Base-by-base conservation (phyloP, 2,329 filamentous ascomycete genomes). In the Claviceps purpurea region DNA sequence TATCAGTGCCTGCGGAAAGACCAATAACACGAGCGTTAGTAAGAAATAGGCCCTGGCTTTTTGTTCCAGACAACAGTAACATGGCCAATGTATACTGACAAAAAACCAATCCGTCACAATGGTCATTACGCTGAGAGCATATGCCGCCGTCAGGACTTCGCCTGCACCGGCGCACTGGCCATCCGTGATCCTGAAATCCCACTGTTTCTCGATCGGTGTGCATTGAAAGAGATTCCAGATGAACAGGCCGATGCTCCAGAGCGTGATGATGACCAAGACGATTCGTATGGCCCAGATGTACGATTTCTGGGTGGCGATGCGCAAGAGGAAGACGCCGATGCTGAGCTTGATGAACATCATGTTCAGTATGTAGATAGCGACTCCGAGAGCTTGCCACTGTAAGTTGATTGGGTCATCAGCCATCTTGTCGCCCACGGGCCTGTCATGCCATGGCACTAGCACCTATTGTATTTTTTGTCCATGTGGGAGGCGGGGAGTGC, bases 341-440 rank as follows among this genome's bases (percentile, higher is more conserved):
- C 76, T 76, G 49, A 78, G 62, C 62, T 79, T 79, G 62, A 77
- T 72, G 54, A 79, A 72, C 68, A 77, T 72, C 75, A 79, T 79
- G 55, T 76, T 69, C 10, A 72, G 56, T 45, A 78, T 64, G 52
- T 78, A 78, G 2, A 70, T 71, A 6, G 69, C 72, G 1, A 74
- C 74, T 11, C 73, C 72, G 34, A 78, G 58, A 24, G 75, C 72
- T 65, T 78, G 75, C 64, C 70, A 77, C 69, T 76, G 24, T 24
- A 37, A 2, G 6, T 37, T 7, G n/a, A 24, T 10, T 38, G 18
- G n/a, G 18, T 22, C 13, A 8, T 55, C 43, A 50, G 53, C 30
- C 34, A 40, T 37, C 20, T 43, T 13, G 13, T 11, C 14, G 2
- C 13, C 10, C 26, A 41, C 22, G 5, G 14, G 30, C 10, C 10